Base-by-base conservation (phyloP, 176 grass and related monocot species). In the Oryza brachyantha region DNA sequence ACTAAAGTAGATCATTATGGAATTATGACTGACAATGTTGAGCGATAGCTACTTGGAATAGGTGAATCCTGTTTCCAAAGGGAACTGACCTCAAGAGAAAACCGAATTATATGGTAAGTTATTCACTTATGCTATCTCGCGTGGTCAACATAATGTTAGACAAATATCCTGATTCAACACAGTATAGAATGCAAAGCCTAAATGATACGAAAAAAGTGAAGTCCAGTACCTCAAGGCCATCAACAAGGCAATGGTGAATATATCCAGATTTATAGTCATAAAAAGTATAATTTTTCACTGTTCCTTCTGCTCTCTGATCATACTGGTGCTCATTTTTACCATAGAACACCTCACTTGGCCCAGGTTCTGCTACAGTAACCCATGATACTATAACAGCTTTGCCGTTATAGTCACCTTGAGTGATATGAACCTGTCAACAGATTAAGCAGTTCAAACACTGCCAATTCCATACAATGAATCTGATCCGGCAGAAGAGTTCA, bases 321-420 rank as follows among this genome's bases (percentile, higher is more conserved):
- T 89, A 94, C 67, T 73, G 55, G 43, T 87, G 57, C 66, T 89
- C 85, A 50, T 85, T 70, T 55, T 84, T 91, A 50, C 92, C 88
- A 70, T 94, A 98, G 35, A 88, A 70, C 57, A 98, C 88, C 77
- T 94, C 90, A 83, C 45, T 89, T 72, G 72, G 63, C 40, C 90
- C 92, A 60, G 85, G 85, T 64, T 94, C 92, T 29, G 70, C 83
- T 48, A 65, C 76, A 74, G 90, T 98, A 26, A 98, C 85, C 95
- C 95, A 98, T 27, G 95, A 92, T 70, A 98, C 29, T 83, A 93
- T 91, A 63, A 91, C 87, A 57, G 95, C 90, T 74, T 91, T 94
- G 89, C 95, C 95, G 64, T 94, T 92, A 79, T 98, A 98, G 68
- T 98, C 95, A 26, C 95, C 95, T 83, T 98, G 95, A 41, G 90